Evolutionary conservation across 495 filamentous ascomycete genomes (phyloP), one percentile per base, ranked within the genome.

Genomic region (Hypoxylon perforatum): DNA sequence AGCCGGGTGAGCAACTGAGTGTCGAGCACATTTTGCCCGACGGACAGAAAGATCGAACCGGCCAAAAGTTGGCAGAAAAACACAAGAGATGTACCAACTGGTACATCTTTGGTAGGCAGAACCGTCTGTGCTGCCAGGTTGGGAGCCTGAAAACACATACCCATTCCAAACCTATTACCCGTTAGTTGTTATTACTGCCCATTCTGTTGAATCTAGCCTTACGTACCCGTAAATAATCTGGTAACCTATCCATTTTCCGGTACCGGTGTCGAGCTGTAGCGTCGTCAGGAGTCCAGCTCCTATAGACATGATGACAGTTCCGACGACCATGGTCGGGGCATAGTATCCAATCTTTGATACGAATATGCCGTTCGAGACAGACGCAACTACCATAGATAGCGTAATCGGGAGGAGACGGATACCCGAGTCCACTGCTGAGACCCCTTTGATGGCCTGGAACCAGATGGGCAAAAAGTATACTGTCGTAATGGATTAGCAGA

Each of bases 371-470:
- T 81, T 73, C 3, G 67, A 11, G 33, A 81, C 74, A n/a, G 71
- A 74, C 28, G 73, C 69, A 12, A 76, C 56, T 9, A 81, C 77
- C 41, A 77, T 57, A 11, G 78, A 53, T 4, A 82, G 70, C 28
- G 79, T 67, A 17, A 77, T 62, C 0, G 85, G 85, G 9, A 88
- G 76, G 47, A 81, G 78, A 57, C 77, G 73, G 57, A 86, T 82
- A 14, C 83, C 83, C 0, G 80, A 82, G 33, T 82, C 75, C 0
- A 81, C 77, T n/a, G 85, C 84, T 0, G 78, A 77, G 6, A 77
- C 74, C n/a, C 80, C 81, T 52, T 86, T 80, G 69, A 88, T 86
- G 10, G 85, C 86, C 69, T 92, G 90, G 71, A 92, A 90, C 86
- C 86, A 91, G 56, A 90, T 81, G 5, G 87, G 87, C 1, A 90